Conservation (phyloP, 1,139 yeast genomes). For the Taphrina sp. region DNA sequence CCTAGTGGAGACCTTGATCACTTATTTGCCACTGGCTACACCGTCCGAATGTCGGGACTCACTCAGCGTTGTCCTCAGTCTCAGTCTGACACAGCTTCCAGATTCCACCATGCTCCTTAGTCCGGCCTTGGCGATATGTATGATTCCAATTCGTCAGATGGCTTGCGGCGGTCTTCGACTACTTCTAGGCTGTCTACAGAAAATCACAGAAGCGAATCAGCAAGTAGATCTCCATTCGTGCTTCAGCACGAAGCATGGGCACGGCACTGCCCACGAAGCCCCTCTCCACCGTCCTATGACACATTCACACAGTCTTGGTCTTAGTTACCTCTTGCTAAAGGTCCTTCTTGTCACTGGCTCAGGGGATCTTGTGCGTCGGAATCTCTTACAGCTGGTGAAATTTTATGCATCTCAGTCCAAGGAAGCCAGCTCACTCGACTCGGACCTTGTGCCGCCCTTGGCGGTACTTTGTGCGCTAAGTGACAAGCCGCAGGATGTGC, state of each 20-base stretch:
- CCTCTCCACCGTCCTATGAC: no score
- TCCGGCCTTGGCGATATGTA: constrained; percentile 1
- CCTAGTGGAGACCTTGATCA: constrained; percentile 3
- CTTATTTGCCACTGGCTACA: not conserved
- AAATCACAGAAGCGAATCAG: not conserved
- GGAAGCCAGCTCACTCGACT: no score
- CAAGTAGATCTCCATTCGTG: not conserved
- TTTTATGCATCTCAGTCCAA: no score
- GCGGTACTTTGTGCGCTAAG: not conserved
- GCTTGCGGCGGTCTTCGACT: constrained; percentile 11
- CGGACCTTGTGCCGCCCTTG: no score
- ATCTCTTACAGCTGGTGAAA: no score
- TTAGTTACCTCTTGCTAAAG: no score
- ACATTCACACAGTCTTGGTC: no score
- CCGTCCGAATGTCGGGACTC: no score
- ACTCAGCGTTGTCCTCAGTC: constrained; percentile 2
- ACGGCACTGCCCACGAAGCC: no score
- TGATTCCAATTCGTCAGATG: not conserved
- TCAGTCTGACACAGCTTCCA: constrained; percentile 5
- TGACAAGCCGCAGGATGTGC: no score
- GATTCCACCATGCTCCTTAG: not conserved
- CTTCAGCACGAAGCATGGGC: not conserved
- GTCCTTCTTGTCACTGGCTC: no score
- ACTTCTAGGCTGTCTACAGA: not conserved
- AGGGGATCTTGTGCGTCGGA: no score